Evolutionary conservation across 495 filamentous ascomycete genomes (phyloP).

Genomic region (Penicillium macrosclerotiorum): DNA sequence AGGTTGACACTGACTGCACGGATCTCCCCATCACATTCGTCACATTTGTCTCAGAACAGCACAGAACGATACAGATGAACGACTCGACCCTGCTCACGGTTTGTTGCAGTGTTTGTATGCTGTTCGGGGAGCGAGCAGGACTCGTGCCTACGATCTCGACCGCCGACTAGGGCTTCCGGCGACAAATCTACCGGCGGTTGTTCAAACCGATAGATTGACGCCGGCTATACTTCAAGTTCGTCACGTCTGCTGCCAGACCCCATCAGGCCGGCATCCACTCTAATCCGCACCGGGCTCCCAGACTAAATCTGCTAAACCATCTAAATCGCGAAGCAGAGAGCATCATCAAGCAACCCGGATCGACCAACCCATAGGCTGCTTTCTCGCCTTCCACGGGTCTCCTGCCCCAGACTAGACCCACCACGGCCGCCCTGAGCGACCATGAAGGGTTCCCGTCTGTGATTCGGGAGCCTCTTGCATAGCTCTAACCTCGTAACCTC

Average conservation of each 20-base stretch:
- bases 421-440: constrained; percentile 11
- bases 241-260: too few relatives aligned
- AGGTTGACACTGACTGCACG: constrained; percentile 26
- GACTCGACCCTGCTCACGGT: constrained; percentile 5
- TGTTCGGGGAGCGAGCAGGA: neutral
- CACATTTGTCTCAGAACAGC: constrained; percentile 20
- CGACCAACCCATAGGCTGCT: constrained; percentile 1
- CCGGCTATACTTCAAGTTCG: too few relatives aligned
- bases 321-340: too few relatives aligned
- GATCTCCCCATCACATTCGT: constrained; percentile 31
- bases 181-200: too few relatives aligned
- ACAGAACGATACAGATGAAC: neutral
- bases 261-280: too few relatives aligned
- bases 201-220: too few relatives aligned
- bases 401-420: constrained; percentile 6
- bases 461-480: constrained; percentile 30
- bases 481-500: constrained; percentile 21
- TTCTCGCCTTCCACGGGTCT: neutral
- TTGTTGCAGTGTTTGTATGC: neutral
- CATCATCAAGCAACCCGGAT: too few relatives aligned
- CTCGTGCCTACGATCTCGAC: neutral
- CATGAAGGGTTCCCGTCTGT: constrained; percentile 22
- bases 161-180: too few relatives aligned
- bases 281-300: too few relatives aligned
- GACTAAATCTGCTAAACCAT: too few relatives aligned